A percentile compares a stretch with the other conserved stretches of the same genome.
Conservation (phyloP, 2,329 filamentous ascomycete genomes). For the Cladophialophora carrionii region DNA sequence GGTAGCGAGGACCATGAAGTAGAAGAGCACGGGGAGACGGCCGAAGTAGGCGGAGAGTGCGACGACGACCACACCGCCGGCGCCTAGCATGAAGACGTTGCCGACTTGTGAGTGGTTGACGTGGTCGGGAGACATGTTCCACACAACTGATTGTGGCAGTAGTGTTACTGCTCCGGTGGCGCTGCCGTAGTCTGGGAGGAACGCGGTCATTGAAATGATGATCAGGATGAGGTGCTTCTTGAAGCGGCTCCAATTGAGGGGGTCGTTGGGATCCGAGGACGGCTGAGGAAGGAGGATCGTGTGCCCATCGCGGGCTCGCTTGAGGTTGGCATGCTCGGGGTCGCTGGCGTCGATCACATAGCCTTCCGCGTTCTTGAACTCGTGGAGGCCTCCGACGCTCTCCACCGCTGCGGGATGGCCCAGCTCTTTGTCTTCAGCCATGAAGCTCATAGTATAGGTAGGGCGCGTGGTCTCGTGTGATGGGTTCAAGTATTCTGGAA, state of each 20-base stretch:
- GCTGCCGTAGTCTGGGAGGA: constrained; percentile 51
- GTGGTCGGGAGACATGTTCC: constrained; percentile 45
- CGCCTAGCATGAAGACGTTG: constrained; percentile 52
- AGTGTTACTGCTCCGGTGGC: constrained; percentile 49
- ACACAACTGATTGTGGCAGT: constrained; percentile 46
- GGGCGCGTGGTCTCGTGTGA: not conserved
- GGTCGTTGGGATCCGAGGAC: constrained; percentile 46
- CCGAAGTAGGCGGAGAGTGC: constrained; percentile 50
- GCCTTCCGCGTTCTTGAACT: constrained; percentile 40
- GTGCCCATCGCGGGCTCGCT: constrained; percentile 48
- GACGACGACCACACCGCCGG: constrained; percentile 48
- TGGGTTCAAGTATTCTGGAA: not conserved
- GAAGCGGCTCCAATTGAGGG: constrained; percentile 45
- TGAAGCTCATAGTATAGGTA: constrained; percentile 11
- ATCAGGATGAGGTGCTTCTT: constrained; percentile 46
- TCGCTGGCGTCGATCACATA: constrained; percentile 43
- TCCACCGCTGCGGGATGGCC: constrained; percentile 22
- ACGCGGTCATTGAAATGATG: constrained; percentile 46
- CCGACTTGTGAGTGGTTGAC: constrained; percentile 49
- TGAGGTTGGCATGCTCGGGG: constrained; percentile 40
- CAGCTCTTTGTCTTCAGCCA: constrained; percentile 31
- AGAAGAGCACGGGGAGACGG: constrained; percentile 50
- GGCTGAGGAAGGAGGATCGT: constrained; percentile 48
- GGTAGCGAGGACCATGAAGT: constrained; percentile 44
- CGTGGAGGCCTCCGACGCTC: constrained; percentile 31